A percentile compares a stretch with the other conserved stretches of the same genome.
Evolutionary conservation across 495 filamentous ascomycete genomes (phyloP).

Genomic region (Hyaloscypha variabilis): DNA sequence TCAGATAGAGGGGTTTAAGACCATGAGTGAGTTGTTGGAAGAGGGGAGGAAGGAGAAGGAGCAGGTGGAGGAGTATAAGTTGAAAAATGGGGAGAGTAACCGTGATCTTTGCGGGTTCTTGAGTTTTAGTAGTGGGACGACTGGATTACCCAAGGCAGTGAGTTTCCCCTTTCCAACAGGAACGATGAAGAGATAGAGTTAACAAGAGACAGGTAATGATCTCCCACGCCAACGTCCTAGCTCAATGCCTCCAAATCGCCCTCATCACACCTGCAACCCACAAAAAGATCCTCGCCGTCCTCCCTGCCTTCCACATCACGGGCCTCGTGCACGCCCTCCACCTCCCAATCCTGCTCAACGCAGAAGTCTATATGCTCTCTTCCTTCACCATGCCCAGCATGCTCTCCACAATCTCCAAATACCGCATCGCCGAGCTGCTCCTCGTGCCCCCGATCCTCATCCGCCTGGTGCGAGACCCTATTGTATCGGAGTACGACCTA

Average conservation of each 20-base stretch:
- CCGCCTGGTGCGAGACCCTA: conserved; percentile 63
- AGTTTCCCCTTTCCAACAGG: neutral
- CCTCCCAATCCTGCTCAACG: conserved; percentile 58
- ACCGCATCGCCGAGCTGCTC: conserved; percentile 60
- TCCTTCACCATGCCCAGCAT: conserved; percentile 59
- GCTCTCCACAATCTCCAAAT: conserved; percentile 53
- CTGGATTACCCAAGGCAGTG: conserved; percentile 88
- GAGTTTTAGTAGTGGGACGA: conserved; percentile 85
- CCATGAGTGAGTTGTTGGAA: conserved; percentile 35
- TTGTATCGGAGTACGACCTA: conserved; percentile 64
- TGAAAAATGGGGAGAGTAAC: conserved; percentile 48
- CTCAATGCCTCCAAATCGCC: conserved; percentile 58
- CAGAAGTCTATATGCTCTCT: conserved; percentile 61
- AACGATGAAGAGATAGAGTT: neutral
- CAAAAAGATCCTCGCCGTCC: conserved; percentile 25
- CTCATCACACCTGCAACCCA: conserved; percentile 19
- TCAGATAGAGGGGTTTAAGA: conserved; percentile 34
- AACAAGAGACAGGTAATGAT: conserved; percentile 52
- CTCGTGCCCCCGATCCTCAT: conserved; percentile 73
- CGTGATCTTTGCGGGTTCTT: conserved; percentile 64
- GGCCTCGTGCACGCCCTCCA: conserved; percentile 64
- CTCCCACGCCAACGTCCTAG: conserved; percentile 64
- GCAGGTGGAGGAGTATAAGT: conserved; percentile 34
- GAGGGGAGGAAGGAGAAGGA: conserved; percentile 13
- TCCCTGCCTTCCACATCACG: conserved; percentile 35